Percentiles rank a stretch among this genome's conserved stretches.
phyloP scores from a whole-genome alignment of 345 rosid species.

The Hevea brasiliensis region DNA sequence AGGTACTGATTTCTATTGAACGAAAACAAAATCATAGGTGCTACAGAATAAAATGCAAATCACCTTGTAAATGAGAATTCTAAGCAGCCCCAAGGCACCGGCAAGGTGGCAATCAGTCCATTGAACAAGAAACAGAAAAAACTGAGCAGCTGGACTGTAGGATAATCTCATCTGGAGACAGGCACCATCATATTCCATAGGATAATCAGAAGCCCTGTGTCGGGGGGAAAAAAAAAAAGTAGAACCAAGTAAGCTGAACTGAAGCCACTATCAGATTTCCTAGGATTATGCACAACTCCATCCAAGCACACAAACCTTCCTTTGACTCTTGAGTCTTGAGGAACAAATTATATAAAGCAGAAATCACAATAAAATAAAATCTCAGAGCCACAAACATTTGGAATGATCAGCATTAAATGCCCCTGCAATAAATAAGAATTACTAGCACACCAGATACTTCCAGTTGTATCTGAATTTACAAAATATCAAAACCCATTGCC shows the following conservation, averaged over 20 bases:
- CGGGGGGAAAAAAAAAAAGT: neutral
- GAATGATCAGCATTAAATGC: no score
- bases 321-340: no score
- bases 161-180: conserved; percentile 95
- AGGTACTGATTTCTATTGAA: neutral
- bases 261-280: neutral
- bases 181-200: conserved; percentile 78
- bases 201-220: conserved; percentile 87
- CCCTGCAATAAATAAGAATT: neutral
- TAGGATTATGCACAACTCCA: neutral
- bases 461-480: neutral
- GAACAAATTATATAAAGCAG: no score
- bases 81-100: conserved; percentile 83
- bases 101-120: conserved; percentile 96
- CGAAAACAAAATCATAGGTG: neutral
- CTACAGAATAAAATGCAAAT: neutral
- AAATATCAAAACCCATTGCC: conserved; percentile 1
- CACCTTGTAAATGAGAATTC: conserved; percentile 87
- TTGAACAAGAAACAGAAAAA: conserved; percentile 87
- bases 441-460: neutral
- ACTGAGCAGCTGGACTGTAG: conserved; percentile 83
- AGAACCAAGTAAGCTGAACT: neutral
- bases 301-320: neutral
- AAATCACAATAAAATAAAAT: no score
- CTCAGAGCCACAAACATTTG: no score